Base-by-base conservation (phyloP, 352 stramenopile species). In the Globisporangium okanoganense region DNA sequence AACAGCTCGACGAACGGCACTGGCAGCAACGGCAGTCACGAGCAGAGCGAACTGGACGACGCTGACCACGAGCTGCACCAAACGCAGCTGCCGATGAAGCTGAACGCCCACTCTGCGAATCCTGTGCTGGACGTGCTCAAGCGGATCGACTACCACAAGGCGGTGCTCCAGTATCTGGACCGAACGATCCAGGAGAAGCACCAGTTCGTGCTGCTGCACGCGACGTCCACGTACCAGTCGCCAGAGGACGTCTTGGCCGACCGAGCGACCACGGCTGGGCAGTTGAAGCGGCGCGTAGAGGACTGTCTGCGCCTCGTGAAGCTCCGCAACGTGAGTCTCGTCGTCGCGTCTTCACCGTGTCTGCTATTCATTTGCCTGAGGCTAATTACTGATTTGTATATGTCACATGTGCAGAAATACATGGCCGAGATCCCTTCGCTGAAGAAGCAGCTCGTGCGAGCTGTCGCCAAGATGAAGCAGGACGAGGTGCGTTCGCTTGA, bases 241-340 rank as follows among this genome's bases (percentile, higher is more conserved):
- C 49, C 72, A 16, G 76, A 78, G 3, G 79, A 90, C 56, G 52
- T 94, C 31, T 56, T 88, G 6, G 67, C 60, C 3, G 76, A 92
- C 41, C 81, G 72, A 72, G 63, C 64, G 2, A 86, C 67, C 22
- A 69, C 78, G 2, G 71, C 72, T 0, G 66, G 68, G 25, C 61
- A 75, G 41, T 67, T 87, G n/a, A 87, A 75, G 59, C 69, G 85
- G 43, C 81, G 71, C 40, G 66, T 78, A 5, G 78, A 89, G 53
- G 80, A 88, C 38, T 85, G 78, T 27, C 66, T 94, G 54, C 78
- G 79, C n/a, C 64, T 92, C 8, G 72, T 90, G 25, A 82, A 85
- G 75, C 70, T 89, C 18, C 78, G 82, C 59, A 94, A 94, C 62
- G 84, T 94, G 75, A 72, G 79, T 84, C n/a, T n/a, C n/a, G n/a